Base-by-base conservation (phyloP, 202 grass and related monocot genomes). In the Eragrostis tef region DNA sequence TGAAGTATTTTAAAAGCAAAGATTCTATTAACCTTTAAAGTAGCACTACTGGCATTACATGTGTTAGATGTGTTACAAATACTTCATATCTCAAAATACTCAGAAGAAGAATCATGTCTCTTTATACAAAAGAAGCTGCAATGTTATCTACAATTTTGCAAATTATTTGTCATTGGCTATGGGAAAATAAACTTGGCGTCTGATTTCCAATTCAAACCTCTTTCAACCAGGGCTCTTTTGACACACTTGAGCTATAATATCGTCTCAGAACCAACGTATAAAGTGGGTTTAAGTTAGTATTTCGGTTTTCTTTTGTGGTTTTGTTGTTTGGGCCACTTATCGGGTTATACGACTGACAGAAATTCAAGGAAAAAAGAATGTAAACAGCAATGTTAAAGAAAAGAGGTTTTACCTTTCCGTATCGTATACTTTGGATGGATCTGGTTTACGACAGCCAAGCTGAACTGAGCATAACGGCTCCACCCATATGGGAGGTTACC, bases 391-490 rank as follows among this genome's bases (percentile, higher is more conserved):
- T 46, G 46, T 17, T 65, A 77, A 73, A 19, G 43, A 72, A 67
- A 34, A 68, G 75, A 81, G 22, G 5, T 41, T 29, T 48, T 81
- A 98, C 95, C 95, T 98, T 98, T 98, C 70, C 95, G 83, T 63
- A 94, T 82, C 2, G 92, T 91, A 68, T 79, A 95, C 73, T 90
- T 95, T 3, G 51, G 83, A 47, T 95, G 90, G 64, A 93, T 87
- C 83, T 98, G 95, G 90, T 98, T 95, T 41, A 94, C 84, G 62
- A 98, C 81, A 41, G 95, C 88, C 73, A 98, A 73, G 83, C 88
- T 95, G 85, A 98, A 98, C 70, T 98, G 95, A 25, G 95, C 95
- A 39, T 75, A 93, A 27, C 95, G 85, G 74, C 88, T 95, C 95
- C 95, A 98, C 17, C 95, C 95, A 8, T 95, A 98, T 0, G 95